These are phyloP conservation scores for Babesia ovis DNA, from an alignment of 169 alveolate species.

Conservation along the genomic window DNA sequence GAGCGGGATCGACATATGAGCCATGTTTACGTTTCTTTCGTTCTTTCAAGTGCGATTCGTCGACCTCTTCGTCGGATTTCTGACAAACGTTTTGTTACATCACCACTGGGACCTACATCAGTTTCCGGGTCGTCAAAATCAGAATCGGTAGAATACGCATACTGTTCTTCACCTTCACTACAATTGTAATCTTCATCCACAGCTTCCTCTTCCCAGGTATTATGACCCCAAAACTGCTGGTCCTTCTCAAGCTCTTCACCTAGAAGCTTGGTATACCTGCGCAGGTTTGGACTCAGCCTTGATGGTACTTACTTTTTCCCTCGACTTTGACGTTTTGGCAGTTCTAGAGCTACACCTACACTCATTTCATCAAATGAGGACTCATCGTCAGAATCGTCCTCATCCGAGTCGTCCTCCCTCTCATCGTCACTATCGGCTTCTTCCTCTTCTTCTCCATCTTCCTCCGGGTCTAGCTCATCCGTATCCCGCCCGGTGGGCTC, in stretches of 20 bases:
- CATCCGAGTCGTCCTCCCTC: slow-evolving; percentile 19
- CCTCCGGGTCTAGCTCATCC: too few relatives aligned
- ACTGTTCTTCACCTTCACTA: slow-evolving; percentile 85
- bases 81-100: background rate
- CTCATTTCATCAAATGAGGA: slow-evolving; percentile 67
- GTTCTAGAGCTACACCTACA: slow-evolving; percentile 84
- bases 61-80: slow-evolving; percentile 58
- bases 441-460: slow-evolving; percentile 6
- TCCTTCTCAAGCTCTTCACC: slow-evolving; percentile 85
- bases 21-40: slow-evolving; percentile 39
- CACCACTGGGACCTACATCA: slow-evolving; percentile 13
- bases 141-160: slow-evolving; percentile 80
- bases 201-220: slow-evolving; percentile 85
- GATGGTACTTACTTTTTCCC: slow-evolving; percentile 70
- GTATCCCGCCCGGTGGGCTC: too few relatives aligned
- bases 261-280: slow-evolving; percentile 70
- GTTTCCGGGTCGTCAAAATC: slow-evolving; percentile 81
- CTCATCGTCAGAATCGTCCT: slow-evolving; percentile 43
- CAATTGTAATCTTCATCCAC: slow-evolving; percentile 84
- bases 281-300: too few relatives aligned
- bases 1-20: slow-evolving; percentile 66
- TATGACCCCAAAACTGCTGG: slow-evolving; percentile 82
- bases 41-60: slow-evolving; percentile 54
- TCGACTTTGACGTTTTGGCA: slow-evolving; percentile 79
- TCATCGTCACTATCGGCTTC: slow-evolving; percentile 2